Conservation (phyloP, 345 rosid genomes). For the Eucalyptus rudis region DNA sequence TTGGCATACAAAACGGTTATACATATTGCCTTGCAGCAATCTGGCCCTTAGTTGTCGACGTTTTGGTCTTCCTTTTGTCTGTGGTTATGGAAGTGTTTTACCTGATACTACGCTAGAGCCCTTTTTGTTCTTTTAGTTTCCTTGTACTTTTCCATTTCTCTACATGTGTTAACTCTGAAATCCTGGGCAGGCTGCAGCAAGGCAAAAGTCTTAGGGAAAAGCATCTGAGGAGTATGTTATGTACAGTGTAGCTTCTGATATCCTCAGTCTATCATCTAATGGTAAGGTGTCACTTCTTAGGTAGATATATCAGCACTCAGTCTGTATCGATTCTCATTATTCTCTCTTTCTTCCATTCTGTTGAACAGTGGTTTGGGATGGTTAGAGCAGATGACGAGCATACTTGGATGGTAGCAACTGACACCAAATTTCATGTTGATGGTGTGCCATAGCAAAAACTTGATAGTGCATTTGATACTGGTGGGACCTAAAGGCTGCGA, state of each 20-base stretch:
- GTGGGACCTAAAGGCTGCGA: neutral
- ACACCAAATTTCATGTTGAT: neutral
- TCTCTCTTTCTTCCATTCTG: neutral
- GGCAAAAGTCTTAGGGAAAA: neutral
- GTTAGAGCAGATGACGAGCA: neutral
- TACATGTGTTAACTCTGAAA: neutral
- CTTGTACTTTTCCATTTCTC: neutral
- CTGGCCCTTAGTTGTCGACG: neutral
- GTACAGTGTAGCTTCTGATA: neutral
- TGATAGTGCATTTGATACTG: neutral
- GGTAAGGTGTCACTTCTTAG: neutral
- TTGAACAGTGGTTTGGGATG: neutral
- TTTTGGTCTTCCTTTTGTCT: neutral
- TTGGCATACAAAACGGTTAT: neutral
- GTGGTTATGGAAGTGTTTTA: neutral
- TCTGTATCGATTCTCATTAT: neutral
- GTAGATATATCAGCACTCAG: neutral
- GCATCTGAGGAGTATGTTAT: neutral
- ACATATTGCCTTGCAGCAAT: neutral
- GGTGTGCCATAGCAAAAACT: neutral
- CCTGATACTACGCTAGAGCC: neutral
- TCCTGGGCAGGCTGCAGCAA: constrained; percentile 8
- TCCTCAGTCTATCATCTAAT: neutral
- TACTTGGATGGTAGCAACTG: neutral
- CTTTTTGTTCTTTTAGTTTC: neutral